Conservation (phyloP, 1,284 basidiomycete species). For the Cerioporus squamosus region DNA sequence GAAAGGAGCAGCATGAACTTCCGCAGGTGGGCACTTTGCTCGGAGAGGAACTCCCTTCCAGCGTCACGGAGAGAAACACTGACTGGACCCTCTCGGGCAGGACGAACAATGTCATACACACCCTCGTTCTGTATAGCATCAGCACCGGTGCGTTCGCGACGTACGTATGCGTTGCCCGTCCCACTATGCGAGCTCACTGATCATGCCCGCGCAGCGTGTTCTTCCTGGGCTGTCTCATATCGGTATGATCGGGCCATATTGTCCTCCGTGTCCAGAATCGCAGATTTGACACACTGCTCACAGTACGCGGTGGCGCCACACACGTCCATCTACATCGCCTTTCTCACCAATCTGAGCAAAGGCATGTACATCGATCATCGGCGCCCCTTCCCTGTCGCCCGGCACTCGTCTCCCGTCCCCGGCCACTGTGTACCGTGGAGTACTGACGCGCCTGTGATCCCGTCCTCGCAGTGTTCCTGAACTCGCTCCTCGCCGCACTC, state of each 20-base stretch:
- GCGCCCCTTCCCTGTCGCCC: too few species aligned
- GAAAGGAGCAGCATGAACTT: too few species aligned
- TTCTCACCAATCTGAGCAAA: neutral
- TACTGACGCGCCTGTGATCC: neutral
- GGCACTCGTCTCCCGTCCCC: too few species aligned
- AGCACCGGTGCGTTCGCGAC: neutral
- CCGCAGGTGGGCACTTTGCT: too few species aligned
- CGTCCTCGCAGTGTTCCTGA: neutral
- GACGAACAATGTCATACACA: neutral
- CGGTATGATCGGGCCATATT: neutral
- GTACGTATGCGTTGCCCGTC: neutral
- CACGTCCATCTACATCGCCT: neutral
- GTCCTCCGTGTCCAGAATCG: too few species aligned
- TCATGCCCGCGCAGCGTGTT: neutral
- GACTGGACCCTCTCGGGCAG: neutral
- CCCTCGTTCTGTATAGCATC: neutral
- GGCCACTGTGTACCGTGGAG: too few species aligned
- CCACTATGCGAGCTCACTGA: neutral
- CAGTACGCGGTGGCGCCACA: too few species aligned
- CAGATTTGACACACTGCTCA: too few species aligned
- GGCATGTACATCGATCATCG: too few species aligned
- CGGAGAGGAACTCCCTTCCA: too few species aligned
- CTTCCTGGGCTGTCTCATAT: neutral
- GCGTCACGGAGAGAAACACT: too few species aligned
- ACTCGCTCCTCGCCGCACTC: neutral